Base-by-base conservation (phyloP, 139 green algal genomes). In the Chlorella vulgaris region DNA sequence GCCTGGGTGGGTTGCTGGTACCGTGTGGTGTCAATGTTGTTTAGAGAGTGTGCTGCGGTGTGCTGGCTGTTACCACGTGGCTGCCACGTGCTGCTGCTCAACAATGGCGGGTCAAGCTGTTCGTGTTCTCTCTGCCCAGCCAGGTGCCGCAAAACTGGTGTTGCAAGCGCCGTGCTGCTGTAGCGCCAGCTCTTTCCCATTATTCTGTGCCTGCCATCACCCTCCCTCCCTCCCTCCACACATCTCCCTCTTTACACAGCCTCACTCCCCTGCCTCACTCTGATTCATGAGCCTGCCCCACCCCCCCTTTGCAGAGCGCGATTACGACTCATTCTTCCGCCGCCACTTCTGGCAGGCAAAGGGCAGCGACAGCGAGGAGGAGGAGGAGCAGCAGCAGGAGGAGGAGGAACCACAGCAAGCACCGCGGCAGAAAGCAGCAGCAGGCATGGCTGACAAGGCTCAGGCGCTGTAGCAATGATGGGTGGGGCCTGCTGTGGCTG, bases 241-340 rank as follows among this genome's bases (percentile, higher is more conserved):
- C 8, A 4, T 7, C 0, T 39, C 2, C 21, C 0, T 28, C 3
- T 26, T 26, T 21, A 7, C 24, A 13, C 26, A 5, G 36, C 4
- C 28, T 58, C 63, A n/a, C 38, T 3, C 24, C 28, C 40, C 24
- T 58, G 47, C 40, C 68, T 8, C 0, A 7, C 6, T 33, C 26
- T 22, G 5, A 15, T 28, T 5, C 66, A 15, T 73, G 36, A 22
- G n/a, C 19, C 42, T 62, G n/a, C n/a, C n/a, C 58, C 58, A 4
- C 22, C n/a, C n/a, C n/a, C n/a, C n/a, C n/a, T n/a, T n/a, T n/a
- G 50, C 73, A 79, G 74, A 70, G 36, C 74, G 74, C 39, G 58
- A 80, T n/a, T 80, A 80, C n/a, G 58, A 40, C 4, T 19, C 28
- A 28, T 80, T 80, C n/a, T 71, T 61, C 58, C 61, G 61, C 58